phyloP scores from a whole-genome alignment of 495 filamentous ascomycete species.

The Pyrenula aspistea region DNA sequence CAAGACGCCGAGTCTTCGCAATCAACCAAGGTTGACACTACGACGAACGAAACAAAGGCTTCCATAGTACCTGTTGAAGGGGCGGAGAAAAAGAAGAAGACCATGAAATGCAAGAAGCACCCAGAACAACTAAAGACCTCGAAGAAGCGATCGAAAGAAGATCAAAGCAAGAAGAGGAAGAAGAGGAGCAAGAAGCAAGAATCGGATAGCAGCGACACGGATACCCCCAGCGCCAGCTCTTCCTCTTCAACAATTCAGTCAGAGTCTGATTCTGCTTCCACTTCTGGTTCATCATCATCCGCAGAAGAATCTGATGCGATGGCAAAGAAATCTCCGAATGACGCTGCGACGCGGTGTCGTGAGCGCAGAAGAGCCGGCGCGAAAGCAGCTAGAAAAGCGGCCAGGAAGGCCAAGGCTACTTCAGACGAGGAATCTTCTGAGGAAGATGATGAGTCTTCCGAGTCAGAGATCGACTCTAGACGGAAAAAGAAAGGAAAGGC shows the following conservation, averaged over 20 bases:
- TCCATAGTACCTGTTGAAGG: neutral
- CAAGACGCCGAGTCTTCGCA: neutral
- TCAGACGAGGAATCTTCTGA: too few species aligned
- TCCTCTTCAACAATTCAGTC: too few species aligned
- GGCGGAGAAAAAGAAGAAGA: neutral
- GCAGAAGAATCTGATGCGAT: too few species aligned
- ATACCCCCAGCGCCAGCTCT: constrained; percentile 5
- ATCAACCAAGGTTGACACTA: neutral
- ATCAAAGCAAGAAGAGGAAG: constrained; percentile 2
- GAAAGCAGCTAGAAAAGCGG: too few species aligned
- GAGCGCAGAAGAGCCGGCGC: too few species aligned
- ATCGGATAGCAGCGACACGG: constrained; percentile 4
- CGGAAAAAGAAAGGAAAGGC: too few species aligned
- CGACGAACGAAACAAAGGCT: neutral
- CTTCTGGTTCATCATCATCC: neutral
- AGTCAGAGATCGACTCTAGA: too few species aligned
- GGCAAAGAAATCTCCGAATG: too few species aligned
- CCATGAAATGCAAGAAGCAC: neutral
- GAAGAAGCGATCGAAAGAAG: neutral
- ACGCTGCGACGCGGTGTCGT: too few species aligned
- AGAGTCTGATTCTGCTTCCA: too few species aligned
- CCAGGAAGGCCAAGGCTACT: too few species aligned
- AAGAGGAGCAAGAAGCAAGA: constrained; percentile 8
- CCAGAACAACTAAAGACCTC: neutral
- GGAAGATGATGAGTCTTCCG: too few species aligned